Percentiles rank a stretch among this genome's conserved stretches.
Conservation (phyloP, 176 grass and related monocot species). For the Ensete glaucum region DNA sequence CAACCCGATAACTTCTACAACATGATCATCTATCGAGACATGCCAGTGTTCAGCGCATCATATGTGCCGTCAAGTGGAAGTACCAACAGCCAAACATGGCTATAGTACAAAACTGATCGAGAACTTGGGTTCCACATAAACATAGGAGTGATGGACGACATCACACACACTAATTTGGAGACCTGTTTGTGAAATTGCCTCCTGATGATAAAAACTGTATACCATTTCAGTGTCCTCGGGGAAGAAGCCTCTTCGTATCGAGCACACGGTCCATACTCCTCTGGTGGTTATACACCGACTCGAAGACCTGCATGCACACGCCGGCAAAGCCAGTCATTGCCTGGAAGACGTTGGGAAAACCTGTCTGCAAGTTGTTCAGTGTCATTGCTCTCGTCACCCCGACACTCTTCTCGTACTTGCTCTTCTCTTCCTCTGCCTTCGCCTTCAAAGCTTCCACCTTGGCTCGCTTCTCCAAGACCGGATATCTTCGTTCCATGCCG, state of each 20-base stretch:
- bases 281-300: constrained; percentile 72
- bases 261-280: constrained; percentile 42
- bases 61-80: too few relatives aligned
- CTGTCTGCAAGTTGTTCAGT: constrained; percentile 87
- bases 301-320: constrained; percentile 73
- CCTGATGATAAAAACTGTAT: constrained; percentile 27
- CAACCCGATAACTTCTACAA: too few relatives aligned
- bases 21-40: too few relatives aligned
- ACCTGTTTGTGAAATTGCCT: too few relatives aligned
- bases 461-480: constrained; percentile 45
- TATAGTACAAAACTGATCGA: too few relatives aligned
- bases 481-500: constrained; percentile 28
- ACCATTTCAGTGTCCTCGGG: constrained; percentile 30
- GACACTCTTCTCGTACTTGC: constrained; percentile 87
- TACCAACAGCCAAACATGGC: too few relatives aligned
- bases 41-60: too few relatives aligned
- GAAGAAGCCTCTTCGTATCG: constrained; percentile 49
- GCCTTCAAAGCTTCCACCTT: constrained; percentile 64
- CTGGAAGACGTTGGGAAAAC: constrained; percentile 88
- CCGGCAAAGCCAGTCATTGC: constrained; percentile 93
- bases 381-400: constrained; percentile 93
- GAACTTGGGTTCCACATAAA: too few relatives aligned
- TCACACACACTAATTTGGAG: too few relatives aligned
- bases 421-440: constrained; percentile 81
- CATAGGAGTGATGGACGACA: too few relatives aligned